Base-by-base conservation (phyloP, 1,284 basidiomycete genomes). In the Wallemia ichthyophaga region DNA sequence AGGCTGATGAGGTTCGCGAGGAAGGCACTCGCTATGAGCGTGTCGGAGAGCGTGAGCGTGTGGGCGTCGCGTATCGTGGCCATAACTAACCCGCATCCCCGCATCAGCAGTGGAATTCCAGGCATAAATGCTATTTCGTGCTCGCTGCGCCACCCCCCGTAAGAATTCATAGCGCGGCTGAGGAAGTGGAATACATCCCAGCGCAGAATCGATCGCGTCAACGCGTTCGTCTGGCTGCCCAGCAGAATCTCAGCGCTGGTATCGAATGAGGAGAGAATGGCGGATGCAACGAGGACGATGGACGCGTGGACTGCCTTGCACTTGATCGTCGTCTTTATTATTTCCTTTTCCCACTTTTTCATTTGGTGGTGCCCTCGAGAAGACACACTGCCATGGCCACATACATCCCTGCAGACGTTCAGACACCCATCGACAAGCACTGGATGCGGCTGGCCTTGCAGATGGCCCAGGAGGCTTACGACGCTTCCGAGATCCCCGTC, bases 401-500 rank as follows among this genome's bases (percentile, higher is more conserved):
- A 2, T 56, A 56, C 55, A 27, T 56, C 9, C 55, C 55, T 9
- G 24, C 27, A 24, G 55, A 56, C 5, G 19, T 13, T 7, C 55
- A 56, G 27, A 27, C 55, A 13, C 15, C 5, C 7, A 24, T 56
- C 3, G 55, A 56, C 25, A 56, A 56, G 25, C n/a, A 56, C 25
- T 56, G 55, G 55, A 56, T 56, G 55, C 3, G 55, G 55, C 7
- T 26, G 55, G 55, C 55, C 15, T n/a, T 56, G 25, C 2, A 13
- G 3, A 56, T 56, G 55, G 74, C 72, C 0, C 70, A 74, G 61
- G 86, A 96, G 69, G 94, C 94, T 1, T 72, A 96, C 26, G 73
- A 75, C 28, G 79, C 82, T 1, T 76, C 78, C 28, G 94, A 99
- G 70, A 91, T 98, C 0, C 94, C 94, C 1, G 91, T 99, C 1